Percentiles rank a stretch among this genome's conserved stretches.
Conservation (phyloP, 495 filamentous ascomycete genomes). For the Rusavskia elegans region DNA sequence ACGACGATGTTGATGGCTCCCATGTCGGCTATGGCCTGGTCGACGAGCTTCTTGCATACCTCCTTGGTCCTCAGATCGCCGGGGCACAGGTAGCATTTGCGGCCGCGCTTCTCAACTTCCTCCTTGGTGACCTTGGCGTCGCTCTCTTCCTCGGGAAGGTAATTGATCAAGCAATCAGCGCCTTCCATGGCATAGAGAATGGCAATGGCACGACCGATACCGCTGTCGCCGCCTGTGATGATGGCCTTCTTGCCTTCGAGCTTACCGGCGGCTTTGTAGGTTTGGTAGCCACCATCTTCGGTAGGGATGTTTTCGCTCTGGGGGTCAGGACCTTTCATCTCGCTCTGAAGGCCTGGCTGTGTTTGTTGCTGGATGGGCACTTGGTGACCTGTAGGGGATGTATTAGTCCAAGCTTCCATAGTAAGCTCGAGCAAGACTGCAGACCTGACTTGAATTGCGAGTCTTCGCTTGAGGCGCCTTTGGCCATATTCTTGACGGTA, state of each 20-base stretch:
- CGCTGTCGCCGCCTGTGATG: conserved; percentile 72
- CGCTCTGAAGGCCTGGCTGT: conserved; percentile 50
- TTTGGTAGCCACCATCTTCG: conserved; percentile 51
- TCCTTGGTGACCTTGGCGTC: conserved; percentile 63
- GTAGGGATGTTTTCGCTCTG: conserved; percentile 52
- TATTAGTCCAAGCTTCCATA: background rate
- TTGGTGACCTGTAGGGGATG: conserved; percentile 37
- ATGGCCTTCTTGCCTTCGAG: conserved; percentile 56
- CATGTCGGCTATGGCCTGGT: conserved; percentile 45
- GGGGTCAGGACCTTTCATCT: conserved; percentile 47
- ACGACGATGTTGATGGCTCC: conserved; percentile 61
- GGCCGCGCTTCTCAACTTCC: conserved; percentile 47
- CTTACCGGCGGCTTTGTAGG: conserved; percentile 68
- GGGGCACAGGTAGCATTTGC: conserved; percentile 41
- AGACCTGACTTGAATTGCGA: conserved; percentile 39
- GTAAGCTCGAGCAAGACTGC: background rate
- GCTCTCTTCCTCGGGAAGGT: conserved; percentile 59
- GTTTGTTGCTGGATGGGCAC: conserved; percentile 52
- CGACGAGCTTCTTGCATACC: conserved; percentile 56
- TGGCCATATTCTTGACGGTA: conserved; percentile 11
- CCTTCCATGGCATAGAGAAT: conserved; percentile 76
- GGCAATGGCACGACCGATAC: conserved; percentile 65
- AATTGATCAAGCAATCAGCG: conserved; percentile 56
- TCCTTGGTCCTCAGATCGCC: conserved; percentile 44
- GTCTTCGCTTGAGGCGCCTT: conserved; percentile 19